A percentile compares a stretch with the other conserved stretches of the same genome.
Conservation (phyloP, 768 basidiomycete species). For the Pholiota conissans region DNA sequence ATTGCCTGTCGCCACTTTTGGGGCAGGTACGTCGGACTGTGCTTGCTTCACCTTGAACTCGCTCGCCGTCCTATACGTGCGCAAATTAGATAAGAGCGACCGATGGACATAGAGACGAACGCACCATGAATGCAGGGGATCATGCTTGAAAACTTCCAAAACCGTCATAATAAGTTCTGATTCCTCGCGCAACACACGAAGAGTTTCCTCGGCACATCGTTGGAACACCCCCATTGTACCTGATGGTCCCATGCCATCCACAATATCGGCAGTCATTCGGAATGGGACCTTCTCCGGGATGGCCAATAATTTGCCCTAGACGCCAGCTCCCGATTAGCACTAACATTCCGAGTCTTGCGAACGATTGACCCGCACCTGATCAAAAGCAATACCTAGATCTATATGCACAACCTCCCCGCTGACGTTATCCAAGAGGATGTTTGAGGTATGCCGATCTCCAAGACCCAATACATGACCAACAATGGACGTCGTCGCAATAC, state of each 20-base stretch:
- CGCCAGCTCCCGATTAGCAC: conserved; percentile 3
- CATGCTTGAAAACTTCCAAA: conserved; percentile 94
- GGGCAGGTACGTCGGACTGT: conserved; percentile 42
- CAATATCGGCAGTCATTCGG: conserved; percentile 89
- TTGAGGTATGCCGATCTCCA: conserved; percentile 90
- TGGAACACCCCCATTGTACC: conserved; percentile 95
- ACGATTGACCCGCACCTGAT: conserved; percentile 57
- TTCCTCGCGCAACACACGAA: conserved; percentile 84
- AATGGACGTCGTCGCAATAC: conserved; percentile 91
- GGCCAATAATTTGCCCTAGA: conserved; percentile 73
- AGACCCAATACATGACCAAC: conserved; percentile 91
- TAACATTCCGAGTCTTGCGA: neutral
- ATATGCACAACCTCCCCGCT: conserved; percentile 94
- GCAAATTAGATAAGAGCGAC: neutral
- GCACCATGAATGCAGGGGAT: conserved; percentile 92
- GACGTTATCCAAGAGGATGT: conserved; percentile 83
- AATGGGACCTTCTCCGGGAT: conserved; percentile 93
- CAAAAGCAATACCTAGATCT: conserved; percentile 95
- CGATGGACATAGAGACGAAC: conserved; percentile 17
- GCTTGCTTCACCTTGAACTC: conserved; percentile 70
- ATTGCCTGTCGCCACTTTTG: conserved; percentile 21
- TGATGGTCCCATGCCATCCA: conserved; percentile 90
- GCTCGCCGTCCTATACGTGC: conserved; percentile 71
- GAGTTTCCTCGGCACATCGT: conserved; percentile 91
- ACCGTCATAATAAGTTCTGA: conserved; percentile 92